phyloP scores from a whole-genome alignment of 371 early-diverging fungal genomes.

The Syncephalastrum racemosum region DNA sequence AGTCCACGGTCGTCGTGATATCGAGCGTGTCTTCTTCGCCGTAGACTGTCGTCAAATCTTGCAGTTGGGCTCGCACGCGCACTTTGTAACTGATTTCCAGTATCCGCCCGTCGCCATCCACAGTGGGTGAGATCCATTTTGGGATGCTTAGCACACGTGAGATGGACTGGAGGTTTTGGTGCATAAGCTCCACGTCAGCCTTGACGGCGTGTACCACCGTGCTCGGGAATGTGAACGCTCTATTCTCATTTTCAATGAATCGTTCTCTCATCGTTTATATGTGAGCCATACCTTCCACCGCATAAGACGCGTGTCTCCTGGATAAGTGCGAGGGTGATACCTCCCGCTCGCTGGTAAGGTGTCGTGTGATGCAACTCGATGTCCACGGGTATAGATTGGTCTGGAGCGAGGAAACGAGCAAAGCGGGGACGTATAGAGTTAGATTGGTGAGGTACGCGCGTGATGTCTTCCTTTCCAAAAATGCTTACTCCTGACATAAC shows the following conservation, averaged over 20 bases:
- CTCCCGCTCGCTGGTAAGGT: constrained; percentile 8
- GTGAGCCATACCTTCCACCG: constrained; percentile 15
- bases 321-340: constrained; percentile 14
- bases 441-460: no score
- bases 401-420: constrained; percentile 7
- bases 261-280: no score
- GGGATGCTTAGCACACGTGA: constrained; percentile 15
- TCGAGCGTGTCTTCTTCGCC: constrained; percentile 3
- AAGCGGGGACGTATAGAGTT: not conserved
- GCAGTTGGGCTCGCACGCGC: constrained; percentile 15
- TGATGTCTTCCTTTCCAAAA: constrained; percentile 1
- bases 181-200: constrained; percentile 14
- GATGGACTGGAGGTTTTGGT: constrained; percentile 12
- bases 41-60: constrained; percentile 6
- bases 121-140: constrained; percentile 16
- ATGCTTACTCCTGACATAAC: constrained; percentile 15
- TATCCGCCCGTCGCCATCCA: constrained; percentile 12
- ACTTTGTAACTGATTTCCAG: constrained; percentile 17
- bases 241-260: not conserved
- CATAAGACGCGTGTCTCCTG: constrained; percentile 11
- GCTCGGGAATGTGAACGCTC: constrained; percentile 12
- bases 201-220: constrained; percentile 13
- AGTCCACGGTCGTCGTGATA: constrained; percentile 1
- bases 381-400: constrained; percentile 16
- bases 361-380: constrained; percentile 15